A percentile compares a stretch with the other conserved stretches of the same genome.
These are phyloP conservation scores for Aspergillus cristatus DNA, from an alignment of 495 filamentous ascomycete species.

Conservation along the genomic window DNA sequence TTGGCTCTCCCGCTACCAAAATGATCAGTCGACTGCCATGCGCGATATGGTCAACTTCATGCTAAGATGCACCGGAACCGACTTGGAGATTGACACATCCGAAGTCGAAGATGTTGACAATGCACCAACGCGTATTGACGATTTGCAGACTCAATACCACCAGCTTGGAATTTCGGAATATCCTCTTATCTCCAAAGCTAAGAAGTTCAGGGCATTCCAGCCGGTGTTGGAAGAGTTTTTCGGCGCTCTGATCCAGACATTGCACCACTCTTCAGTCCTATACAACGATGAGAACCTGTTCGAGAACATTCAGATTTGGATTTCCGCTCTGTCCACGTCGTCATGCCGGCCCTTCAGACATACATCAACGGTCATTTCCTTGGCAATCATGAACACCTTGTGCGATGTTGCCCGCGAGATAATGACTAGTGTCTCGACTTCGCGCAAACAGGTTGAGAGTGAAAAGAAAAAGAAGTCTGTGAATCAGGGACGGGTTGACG, in stretches of 20 bases:
- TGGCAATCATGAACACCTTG: conserved; percentile 64
- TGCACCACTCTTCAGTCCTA: conserved; percentile 65
- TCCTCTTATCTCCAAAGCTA: conserved; percentile 77
- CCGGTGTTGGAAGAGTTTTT: conserved; percentile 70
- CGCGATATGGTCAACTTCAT: conserved; percentile 85
- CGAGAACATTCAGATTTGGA: conserved; percentile 80
- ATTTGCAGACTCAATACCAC: conserved; percentile 75
- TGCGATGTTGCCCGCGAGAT: conserved; percentile 53
- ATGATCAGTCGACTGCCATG: conserved; percentile 57
- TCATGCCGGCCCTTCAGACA: conserved; percentile 81
- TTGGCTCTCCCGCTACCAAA: conserved; percentile 69
- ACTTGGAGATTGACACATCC: conserved; percentile 59
- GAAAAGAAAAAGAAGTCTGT: conserved; percentile 67
- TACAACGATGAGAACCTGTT: conserved; percentile 66
- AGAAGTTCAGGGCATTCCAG: conserved; percentile 63
- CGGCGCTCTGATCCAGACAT: conserved; percentile 56
- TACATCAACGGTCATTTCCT: conserved; percentile 72
- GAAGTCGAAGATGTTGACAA: conserved; percentile 85
- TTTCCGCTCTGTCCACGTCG: conserved; percentile 77
- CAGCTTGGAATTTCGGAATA: conserved; percentile 78
- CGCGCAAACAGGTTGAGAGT: conserved; percentile 68
- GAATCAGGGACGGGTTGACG: conserved; percentile 65
- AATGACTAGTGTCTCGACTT: conserved; percentile 60
- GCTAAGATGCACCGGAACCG: conserved; percentile 71
- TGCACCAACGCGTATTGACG: conserved; percentile 53